Conservation (phyloP, 176 grass and related monocot genomes). For the Zizania latifolia region DNA sequence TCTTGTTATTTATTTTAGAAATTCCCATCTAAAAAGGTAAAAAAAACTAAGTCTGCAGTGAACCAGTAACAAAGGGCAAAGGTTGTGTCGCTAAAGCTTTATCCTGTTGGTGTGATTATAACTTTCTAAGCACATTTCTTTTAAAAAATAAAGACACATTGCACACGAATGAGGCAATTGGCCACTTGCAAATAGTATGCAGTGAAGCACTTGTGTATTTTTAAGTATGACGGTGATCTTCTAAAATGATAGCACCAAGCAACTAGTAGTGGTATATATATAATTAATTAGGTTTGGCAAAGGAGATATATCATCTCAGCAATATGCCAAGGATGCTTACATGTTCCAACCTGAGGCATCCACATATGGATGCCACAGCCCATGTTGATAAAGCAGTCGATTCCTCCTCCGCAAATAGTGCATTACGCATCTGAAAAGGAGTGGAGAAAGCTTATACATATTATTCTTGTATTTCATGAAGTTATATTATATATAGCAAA, state of each 20-base stretch:
- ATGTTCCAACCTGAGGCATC: constrained; percentile 91
- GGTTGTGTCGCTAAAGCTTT: background rate
- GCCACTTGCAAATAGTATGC: background rate
- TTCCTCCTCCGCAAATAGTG: constrained; percentile 91
- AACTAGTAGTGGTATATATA: background rate
- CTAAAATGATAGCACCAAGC: background rate
- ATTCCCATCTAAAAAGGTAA: background rate
- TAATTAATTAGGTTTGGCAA: constrained; percentile 2
- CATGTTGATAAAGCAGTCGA: constrained; percentile 90
- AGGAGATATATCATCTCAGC: constrained; percentile 11
- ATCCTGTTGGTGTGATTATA: background rate
- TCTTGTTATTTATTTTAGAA: background rate
- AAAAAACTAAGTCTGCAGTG: background rate
- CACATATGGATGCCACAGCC: constrained; percentile 90
- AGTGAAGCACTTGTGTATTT: background rate
- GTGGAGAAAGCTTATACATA: constrained; percentile 3
- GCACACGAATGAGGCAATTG: background rate
- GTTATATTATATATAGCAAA: background rate
- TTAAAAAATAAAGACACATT: background rate
- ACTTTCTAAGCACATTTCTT: background rate
- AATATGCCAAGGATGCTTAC: constrained; percentile 41
- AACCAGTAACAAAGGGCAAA: constrained; percentile 4
- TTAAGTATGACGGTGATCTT: background rate
- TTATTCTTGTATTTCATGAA: constrained; percentile 16
- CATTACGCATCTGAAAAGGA: constrained; percentile 65